These are phyloP conservation scores for Fusarium veterinarium DNA, from an alignment of 2,329 filamentous ascomycete species.

Conservation along the genomic window DNA sequence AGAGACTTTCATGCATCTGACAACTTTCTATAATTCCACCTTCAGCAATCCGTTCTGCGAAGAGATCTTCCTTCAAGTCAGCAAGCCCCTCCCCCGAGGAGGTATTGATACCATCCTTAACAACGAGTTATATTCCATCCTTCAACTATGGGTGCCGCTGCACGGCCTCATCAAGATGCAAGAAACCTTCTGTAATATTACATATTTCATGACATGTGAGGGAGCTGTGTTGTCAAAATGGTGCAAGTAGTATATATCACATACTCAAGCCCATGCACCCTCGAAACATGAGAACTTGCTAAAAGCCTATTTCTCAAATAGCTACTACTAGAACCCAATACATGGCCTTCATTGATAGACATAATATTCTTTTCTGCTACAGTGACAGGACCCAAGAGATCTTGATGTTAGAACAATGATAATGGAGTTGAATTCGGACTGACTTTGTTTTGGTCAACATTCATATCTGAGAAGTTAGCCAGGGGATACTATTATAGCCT, in stretches of 20 bases:
- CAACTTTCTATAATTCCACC: fast-evolving
- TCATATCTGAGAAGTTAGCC: background rate
- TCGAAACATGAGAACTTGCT: background rate
- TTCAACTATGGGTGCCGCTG: background rate
- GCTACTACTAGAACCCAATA: background rate
- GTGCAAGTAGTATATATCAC: too few species aligned
- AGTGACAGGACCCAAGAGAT: background rate
- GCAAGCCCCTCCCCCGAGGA: background rate
- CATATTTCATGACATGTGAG: fast-evolving
- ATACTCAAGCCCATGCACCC: background rate
- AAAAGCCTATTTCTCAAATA: fast-evolving
- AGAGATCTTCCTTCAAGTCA: background rate
- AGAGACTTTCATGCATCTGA: too few species aligned
- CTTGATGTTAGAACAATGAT: too few species aligned
- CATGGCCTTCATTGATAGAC: fast-evolving
- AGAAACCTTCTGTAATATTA: background rate
- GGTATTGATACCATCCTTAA: background rate
- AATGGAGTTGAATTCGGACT: background rate
- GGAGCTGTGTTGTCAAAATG: background rate
- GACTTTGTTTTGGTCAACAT: background rate
- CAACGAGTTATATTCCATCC: background rate
- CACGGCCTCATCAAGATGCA: fast-evolving
- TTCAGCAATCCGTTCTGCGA: background rate
- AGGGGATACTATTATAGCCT: too few species aligned
- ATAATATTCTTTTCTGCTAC: fast-evolving